These are phyloP conservation scores for Cladosporium oxysporum DNA, from an alignment of 2,329 filamentous ascomycete species.

Conservation along the genomic window DNA sequence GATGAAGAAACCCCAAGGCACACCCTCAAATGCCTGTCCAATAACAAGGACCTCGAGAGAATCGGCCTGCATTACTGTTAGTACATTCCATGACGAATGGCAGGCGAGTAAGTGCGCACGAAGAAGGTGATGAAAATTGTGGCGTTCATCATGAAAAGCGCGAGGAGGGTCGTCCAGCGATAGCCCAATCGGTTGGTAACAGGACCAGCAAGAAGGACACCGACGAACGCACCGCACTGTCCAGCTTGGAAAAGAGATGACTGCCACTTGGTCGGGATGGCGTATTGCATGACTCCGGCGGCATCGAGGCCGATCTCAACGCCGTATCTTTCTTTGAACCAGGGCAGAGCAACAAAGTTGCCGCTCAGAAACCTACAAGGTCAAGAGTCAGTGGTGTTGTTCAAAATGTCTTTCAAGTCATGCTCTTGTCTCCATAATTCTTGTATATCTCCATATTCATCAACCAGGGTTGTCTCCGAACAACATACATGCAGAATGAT, in stretches of 20 bases:
- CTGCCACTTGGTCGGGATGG: conserved; percentile 57
- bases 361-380: conserved; percentile 52
- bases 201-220: conserved; percentile 59
- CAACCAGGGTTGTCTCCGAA: background rate
- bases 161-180: conserved; percentile 57
- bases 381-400: background rate
- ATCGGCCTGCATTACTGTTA: conserved; percentile 35
- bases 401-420: background rate
- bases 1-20: conserved; percentile 62
- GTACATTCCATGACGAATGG: background rate
- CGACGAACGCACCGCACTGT: conserved; percentile 59
- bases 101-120: conserved; percentile 22
- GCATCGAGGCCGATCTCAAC: conserved; percentile 29
- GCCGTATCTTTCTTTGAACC: conserved; percentile 52
- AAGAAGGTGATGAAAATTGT: conserved; percentile 62
- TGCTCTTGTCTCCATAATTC: background rate
- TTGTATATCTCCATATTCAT: background rate
- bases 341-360: conserved; percentile 54
- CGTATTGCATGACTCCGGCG: conserved; percentile 22
- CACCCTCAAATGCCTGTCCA: conserved; percentile 57
- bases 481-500: conserved; percentile 54
- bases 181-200: conserved; percentile 59
- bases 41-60: conserved; percentile 49
- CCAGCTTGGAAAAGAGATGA: conserved; percentile 56
- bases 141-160: conserved; percentile 56